Base-by-base conservation (phyloP, 1,139 yeast species). In the Pichia sp. region DNA sequence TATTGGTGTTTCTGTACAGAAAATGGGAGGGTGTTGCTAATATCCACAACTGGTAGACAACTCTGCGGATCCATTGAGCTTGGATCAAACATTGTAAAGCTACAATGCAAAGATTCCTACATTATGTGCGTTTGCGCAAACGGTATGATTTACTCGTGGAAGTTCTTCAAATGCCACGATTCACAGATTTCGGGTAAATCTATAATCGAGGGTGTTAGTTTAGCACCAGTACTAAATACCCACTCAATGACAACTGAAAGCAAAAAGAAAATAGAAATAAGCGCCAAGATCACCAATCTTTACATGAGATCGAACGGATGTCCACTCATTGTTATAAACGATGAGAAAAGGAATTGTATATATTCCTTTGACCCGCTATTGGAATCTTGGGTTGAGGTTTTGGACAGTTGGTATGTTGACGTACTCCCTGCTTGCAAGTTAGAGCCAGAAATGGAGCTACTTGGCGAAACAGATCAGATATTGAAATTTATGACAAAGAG, bases 1-100 rank as follows among this genome's bases (percentile, higher is more conserved):
- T 78, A 70, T 57, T 76, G 79, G 75, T 79, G 75, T n/a, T 70
- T 92, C 40, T 83, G 86, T 4, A 82, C 96, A 0, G 90, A 93
- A 29, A 79, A 83, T 49, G 90, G 91, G 1, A 77, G 82, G 4
- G 60, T 82, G 3, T 88, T 87, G 65, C 79, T 96, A 73, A 79
- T 95, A 0, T 78, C 84, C 12, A 81, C 87, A 1, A 79, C 86
- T 1, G 96, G 95, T 1, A 66, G 75, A 29, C 71, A 71, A 36
- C 59, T 75, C 0, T 67, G 73, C 52, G 84, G 87, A 2, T 67
- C 75, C n/a, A 67, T 83, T 17, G 86, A 73, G 80, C 75, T 77
- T 77, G 98, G 75, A 59, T 79, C 58, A 52, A 87, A 68, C 73
- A 79, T 75, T 59, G 81, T 67, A 68, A 80, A 73, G 66, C 79